Percentiles rank a stretch among this genome's conserved stretches.
phyloP scores from a whole-genome alignment of 2,329 filamentous ascomycete species.

The Rutstroemia sp. region DNA sequence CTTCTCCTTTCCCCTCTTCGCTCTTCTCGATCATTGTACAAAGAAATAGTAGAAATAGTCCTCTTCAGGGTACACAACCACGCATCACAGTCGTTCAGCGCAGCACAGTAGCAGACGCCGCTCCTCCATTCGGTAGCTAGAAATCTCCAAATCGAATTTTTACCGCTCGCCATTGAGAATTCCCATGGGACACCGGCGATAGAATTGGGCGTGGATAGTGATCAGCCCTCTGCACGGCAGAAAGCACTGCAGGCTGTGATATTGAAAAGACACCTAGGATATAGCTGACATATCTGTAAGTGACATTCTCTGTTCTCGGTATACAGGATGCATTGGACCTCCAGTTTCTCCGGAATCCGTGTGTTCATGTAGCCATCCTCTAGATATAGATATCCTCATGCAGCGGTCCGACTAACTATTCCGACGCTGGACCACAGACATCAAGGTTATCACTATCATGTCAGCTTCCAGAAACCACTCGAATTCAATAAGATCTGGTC shows the following conservation, averaged over 20 bases:
- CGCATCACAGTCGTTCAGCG: conserved; percentile 20
- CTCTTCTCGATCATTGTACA: conserved; percentile 19
- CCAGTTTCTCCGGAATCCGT: conserved; percentile 14
- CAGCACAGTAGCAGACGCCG: conserved; percentile 13
- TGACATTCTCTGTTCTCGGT: conserved; percentile 13
- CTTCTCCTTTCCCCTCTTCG: conserved; percentile 15
- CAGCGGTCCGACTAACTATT: conserved; percentile 26
- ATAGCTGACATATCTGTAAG: conserved; percentile 21
- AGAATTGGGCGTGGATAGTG: conserved; percentile 28
- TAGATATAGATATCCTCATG: conserved; percentile 20
- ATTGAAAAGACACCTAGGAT: conserved; percentile 24
- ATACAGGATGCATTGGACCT: conserved; percentile 17
- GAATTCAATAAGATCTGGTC: conserved; percentile 50
- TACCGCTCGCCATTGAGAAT: conserved; percentile 20
- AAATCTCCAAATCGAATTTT: conserved; percentile 1
- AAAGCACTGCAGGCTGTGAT: conserved; percentile 23
- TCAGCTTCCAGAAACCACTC: conserved; percentile 49
- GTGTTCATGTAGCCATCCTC: conserved; percentile 19
- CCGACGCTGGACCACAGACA: conserved; percentile 13
- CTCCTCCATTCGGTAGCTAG: conserved; percentile 16
- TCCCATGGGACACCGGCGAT: conserved; percentile 29
- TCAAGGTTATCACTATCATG: conserved; percentile 23
- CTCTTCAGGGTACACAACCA: conserved; percentile 13
- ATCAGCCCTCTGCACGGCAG: conserved; percentile 30
- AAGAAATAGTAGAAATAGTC: conserved; percentile 7